Evolutionary conservation across 371 early-diverging fungal species (phyloP).

Genomic region (Mucor racemosus): DNA sequence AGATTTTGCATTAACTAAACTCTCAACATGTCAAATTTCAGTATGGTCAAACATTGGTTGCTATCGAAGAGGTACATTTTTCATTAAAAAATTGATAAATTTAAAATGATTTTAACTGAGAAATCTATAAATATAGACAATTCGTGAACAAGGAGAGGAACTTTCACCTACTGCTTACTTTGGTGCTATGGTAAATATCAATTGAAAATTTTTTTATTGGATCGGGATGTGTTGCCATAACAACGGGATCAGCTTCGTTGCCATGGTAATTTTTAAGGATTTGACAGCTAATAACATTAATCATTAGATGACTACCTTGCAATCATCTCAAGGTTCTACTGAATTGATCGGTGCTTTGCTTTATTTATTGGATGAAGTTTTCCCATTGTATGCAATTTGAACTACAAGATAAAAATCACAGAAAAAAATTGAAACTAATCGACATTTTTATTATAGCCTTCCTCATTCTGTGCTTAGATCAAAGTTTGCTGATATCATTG

Average conservation of each 20-base stretch:
- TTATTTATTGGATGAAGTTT: conserved; percentile 81
- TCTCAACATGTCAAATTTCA: conserved; percentile 19
- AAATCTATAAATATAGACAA: conserved; percentile 52
- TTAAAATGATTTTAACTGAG: neutral
- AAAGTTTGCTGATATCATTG: conserved; percentile 66
- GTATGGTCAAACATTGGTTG: conserved; percentile 80
- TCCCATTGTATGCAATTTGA: conserved; percentile 65
- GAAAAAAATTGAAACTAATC: too few relatives aligned
- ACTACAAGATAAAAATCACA: neutral
- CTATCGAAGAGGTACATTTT: conserved; percentile 79
- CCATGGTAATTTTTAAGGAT: neutral
- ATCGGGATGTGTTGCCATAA: neutral
- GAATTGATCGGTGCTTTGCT: conserved; percentile 72
- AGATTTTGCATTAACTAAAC: neutral
- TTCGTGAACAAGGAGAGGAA: conserved; percentile 72
- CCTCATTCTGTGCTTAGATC: conserved; percentile 66
- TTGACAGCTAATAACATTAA: neutral
- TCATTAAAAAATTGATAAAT: neutral
- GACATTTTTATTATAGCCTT: conserved; percentile 38
- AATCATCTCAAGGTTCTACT: conserved; percentile 44
- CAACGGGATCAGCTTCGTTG: neutral
- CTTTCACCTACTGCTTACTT: conserved; percentile 85
- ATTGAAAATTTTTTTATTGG: conserved; percentile 37
- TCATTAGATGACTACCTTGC: conserved; percentile 74
- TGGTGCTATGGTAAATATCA: conserved; percentile 76